Conservation (phyloP, 495 filamentous ascomycete genomes). For the Bacidia gigantensis region DNA sequence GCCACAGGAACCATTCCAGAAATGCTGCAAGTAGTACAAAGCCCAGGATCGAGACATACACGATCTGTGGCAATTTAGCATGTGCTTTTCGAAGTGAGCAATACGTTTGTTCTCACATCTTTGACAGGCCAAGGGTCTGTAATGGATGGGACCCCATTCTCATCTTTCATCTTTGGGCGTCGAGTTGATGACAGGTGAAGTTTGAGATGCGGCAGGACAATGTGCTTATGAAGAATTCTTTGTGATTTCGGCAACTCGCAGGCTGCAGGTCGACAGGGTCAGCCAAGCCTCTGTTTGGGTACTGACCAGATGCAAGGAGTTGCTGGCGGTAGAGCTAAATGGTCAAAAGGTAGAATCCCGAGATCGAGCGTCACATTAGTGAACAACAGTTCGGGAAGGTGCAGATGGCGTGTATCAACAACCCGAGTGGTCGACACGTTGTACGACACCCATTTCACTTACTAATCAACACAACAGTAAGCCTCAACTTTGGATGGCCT, state of each 20-base stretch:
- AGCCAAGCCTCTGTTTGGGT: neutral
- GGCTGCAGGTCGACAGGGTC: neutral
- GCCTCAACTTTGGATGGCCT: too few species aligned
- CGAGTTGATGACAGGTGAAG: neutral
- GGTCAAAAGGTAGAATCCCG: too few species aligned
- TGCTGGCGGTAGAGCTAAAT: neutral
- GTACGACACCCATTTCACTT: too few species aligned
- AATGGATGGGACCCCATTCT: slow-evolving; percentile 10
- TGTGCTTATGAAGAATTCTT: neutral
- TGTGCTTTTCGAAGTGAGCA: too few species aligned
- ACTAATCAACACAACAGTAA: too few species aligned
- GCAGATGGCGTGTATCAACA: too few species aligned
- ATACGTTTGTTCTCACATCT: slow-evolving; percentile 55
- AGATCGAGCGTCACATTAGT: neutral
- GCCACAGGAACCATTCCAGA: slow-evolving; percentile 90
- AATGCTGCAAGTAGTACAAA: slow-evolving; percentile 71
- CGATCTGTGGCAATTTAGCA: slow-evolving; percentile 35
- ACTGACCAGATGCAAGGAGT: neutral
- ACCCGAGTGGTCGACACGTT: too few species aligned
- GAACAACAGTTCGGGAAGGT: too few species aligned
- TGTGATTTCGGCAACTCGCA: neutral
- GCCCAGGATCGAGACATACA: slow-evolving; percentile 73
- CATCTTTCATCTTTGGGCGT: slow-evolving; percentile 4
- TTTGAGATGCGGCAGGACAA: neutral
- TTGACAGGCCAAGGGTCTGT: slow-evolving; percentile 42